Percentiles rank a stretch among this genome's conserved stretches.
These are phyloP conservation scores for Cucumis hystrix DNA, from an alignment of 306 rosid species.

Conservation along the genomic window DNA sequence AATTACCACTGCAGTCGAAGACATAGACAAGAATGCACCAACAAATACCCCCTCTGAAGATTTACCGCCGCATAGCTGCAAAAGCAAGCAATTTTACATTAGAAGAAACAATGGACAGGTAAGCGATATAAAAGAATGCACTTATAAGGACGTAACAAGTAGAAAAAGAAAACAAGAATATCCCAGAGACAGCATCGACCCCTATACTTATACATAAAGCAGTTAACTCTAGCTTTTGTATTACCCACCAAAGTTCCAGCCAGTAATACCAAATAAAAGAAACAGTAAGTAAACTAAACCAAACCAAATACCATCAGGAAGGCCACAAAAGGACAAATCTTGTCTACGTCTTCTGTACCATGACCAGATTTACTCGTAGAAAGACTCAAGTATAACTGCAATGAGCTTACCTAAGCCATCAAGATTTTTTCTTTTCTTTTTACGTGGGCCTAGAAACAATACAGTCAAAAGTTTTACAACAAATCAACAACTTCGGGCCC, in stretches of 20 bases:
- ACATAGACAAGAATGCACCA: slow-evolving; percentile 86
- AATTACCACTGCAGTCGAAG: slow-evolving; percentile 94
- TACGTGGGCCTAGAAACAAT: not conserved
- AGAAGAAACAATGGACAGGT: slow-evolving; percentile 16
- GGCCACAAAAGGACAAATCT: not conserved
- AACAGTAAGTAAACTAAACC: not conserved
- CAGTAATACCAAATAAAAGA: not conserved
- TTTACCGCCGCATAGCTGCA: slow-evolving; percentile 95
- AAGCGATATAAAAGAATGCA: not conserved
- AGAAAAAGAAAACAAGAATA: not conserved
- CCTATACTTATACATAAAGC: not conserved
- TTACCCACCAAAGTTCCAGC: not conserved
- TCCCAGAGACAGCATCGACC: not conserved
- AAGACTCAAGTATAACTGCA: not conserved
- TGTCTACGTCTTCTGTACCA: not conserved
- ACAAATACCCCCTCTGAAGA: slow-evolving; percentile 86
- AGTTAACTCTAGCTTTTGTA: not conserved
- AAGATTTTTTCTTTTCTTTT: not conserved
- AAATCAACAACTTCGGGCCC: not conserved
- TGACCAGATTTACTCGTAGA: not conserved
- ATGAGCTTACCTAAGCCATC: not conserved
- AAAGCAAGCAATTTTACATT: slow-evolving; percentile 23
- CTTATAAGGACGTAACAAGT: not conserved
- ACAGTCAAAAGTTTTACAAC: not conserved
- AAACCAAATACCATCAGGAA: not conserved